These are phyloP conservation scores for Populus trichocarpa DNA, from an alignment of 441 rosid genomes.

Conservation along the genomic window DNA sequence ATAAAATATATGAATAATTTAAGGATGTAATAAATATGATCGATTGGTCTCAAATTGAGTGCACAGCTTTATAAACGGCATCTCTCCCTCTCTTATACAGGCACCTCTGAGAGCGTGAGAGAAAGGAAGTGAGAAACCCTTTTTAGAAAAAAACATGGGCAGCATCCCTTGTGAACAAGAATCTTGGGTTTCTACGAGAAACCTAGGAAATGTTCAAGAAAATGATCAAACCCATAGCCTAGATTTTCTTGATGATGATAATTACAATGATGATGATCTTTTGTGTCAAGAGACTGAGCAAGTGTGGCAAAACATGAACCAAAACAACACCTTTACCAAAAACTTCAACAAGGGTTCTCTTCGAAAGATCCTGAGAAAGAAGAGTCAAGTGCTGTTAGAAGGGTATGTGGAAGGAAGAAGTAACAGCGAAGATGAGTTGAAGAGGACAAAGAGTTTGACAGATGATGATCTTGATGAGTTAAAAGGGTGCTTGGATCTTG, in stretches of 20 bases:
- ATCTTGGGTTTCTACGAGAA: constrained; percentile 15
- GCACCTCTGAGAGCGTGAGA: background rate
- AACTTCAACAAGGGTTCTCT: background rate
- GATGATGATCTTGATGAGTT: constrained; percentile 92
- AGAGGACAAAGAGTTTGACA: constrained; percentile 81
- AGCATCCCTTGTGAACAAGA: constrained; percentile 10
- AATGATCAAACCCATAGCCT: background rate
- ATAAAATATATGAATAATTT: background rate
- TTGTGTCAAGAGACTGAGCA: background rate
- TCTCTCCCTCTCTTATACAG: background rate
- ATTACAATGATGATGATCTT: background rate
- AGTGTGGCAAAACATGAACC: background rate
- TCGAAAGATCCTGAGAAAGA: constrained; percentile 22
- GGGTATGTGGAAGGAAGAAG: constrained; percentile 55
- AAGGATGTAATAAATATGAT: background rate
- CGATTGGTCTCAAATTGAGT: background rate
- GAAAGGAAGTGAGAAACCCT: background rate
- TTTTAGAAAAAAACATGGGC: background rate
- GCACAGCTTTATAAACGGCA: background rate
- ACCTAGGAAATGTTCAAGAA: background rate
- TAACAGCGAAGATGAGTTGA: constrained; percentile 51
- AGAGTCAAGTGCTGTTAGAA: constrained; percentile 75
- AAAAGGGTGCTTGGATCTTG: constrained; percentile 95
- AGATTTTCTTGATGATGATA: background rate
- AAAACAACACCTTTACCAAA: background rate